These are phyloP conservation scores for Trypanosoma rangeli DNA, from an alignment of 208 protist genomes.

Conservation along the genomic window DNA sequence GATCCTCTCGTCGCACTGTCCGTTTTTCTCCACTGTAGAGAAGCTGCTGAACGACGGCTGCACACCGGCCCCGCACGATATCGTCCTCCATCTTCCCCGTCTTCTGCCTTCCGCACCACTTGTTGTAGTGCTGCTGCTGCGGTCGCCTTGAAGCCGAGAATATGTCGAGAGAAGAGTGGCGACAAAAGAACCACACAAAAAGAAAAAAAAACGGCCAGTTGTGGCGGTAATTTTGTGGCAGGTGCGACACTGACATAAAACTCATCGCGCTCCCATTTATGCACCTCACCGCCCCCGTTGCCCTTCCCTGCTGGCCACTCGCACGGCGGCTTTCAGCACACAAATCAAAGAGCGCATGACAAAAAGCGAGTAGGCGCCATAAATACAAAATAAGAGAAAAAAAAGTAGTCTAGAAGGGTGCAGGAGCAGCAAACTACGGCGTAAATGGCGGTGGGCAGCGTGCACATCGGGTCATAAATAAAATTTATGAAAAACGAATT, in stretches of 20 bases:
- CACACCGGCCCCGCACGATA: constrained; percentile 43
- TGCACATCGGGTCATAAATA: no score
- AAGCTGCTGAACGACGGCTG: constrained; percentile 45
- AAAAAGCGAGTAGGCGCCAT: not conserved
- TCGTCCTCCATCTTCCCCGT: constrained; percentile 51
- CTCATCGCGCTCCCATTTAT: not conserved
- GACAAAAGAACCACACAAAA: not conserved
- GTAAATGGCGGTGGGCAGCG: no score
- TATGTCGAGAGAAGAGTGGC: not conserved
- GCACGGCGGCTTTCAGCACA: not conserved
- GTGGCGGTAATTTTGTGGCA: not conserved
- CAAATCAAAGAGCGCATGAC: not conserved
- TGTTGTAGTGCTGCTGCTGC: not conserved
- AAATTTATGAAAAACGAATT: no score
- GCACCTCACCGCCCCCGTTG: not conserved
- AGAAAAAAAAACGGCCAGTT: not conserved
- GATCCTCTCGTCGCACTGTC: not conserved
- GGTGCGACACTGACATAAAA: not conserved
- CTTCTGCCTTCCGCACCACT: not conserved
- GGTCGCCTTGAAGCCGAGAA: not conserved
- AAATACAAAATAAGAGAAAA: not conserved
- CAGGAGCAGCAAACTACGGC: no score
- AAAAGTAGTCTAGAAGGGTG: not conserved
- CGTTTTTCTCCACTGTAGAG: constrained; percentile 20
- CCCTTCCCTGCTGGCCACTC: not conserved